Percentiles rank a stretch among this genome's conserved stretches.
These are phyloP conservation scores for Ophiostoma pallidulum DNA, from an alignment of 2,329 filamentous ascomycete species.

Conservation along the genomic window DNA sequence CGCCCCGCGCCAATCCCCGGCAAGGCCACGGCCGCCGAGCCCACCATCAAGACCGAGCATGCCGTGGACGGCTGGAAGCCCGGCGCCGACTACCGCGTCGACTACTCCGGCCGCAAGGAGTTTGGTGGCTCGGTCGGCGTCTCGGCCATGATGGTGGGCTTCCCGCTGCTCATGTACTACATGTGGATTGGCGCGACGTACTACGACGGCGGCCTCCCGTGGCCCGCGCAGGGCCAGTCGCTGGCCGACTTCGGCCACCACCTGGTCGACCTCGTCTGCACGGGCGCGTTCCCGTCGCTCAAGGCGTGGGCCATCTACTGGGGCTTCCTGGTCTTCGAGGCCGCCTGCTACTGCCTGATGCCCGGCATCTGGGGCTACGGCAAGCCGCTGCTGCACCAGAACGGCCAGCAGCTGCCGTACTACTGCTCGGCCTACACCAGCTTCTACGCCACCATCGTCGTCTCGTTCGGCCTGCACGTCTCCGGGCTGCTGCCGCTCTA, in stretches of 20 bases:
- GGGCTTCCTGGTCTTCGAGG: constrained; percentile 82
- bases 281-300: constrained; percentile 70
- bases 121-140: constrained; percentile 85
- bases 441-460: constrained; percentile 74
- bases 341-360: constrained; percentile 69
- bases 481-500: constrained; percentile 81
- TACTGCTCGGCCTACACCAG: constrained; percentile 87
- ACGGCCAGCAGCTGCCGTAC: constrained; percentile 80
- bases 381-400: constrained; percentile 74
- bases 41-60: constrained; percentile 22
- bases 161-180: constrained; percentile 96
- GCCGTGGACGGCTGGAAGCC: constrained; percentile 48
- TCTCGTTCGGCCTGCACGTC: constrained; percentile 65
- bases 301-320: constrained; percentile 93
- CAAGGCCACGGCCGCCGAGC: constrained; percentile 15
- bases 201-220: constrained; percentile 76
- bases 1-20: constrained; percentile 24
- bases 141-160: constrained; percentile 76
- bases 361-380: constrained; percentile 84
- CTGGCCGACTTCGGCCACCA: constrained; percentile 62
- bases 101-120: constrained; percentile 59
- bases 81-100: constrained; percentile 52
- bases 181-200: constrained; percentile 97
- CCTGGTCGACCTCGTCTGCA: constrained; percentile 64
- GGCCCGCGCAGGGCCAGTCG: constrained; percentile 54